Conservation (phyloP, 306 rosid species). For the Vigna trinervia region DNA sequence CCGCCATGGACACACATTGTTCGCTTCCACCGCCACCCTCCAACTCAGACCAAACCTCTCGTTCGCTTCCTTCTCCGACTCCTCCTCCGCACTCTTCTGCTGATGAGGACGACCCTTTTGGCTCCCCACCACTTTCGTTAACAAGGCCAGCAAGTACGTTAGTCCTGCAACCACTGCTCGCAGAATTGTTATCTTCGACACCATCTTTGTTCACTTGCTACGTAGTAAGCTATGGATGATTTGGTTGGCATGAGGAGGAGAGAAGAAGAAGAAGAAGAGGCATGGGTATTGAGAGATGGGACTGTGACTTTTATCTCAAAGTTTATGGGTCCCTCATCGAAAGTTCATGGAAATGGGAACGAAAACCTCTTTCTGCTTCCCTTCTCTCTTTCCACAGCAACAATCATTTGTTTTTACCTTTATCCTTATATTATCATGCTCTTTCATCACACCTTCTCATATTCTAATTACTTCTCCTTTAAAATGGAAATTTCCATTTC, state of each 20-base stretch:
- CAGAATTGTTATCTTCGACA: constrained; percentile 40
- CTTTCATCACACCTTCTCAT: neutral
- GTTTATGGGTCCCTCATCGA: neutral
- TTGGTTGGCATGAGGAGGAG: neutral
- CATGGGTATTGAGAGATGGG: neutral
- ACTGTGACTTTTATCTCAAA: neutral
- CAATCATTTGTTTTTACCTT: neutral
- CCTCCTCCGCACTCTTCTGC: neutral
- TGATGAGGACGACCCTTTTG: neutral
- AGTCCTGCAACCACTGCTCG: constrained; percentile 44
- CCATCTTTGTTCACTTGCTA: neutral
- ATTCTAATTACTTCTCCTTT: neutral
- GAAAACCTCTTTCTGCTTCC: constrained; percentile 1
- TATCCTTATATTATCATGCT: neutral
- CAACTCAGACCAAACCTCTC: constrained; percentile 59
- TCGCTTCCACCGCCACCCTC: constrained; percentile 65
- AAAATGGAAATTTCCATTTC: too few species aligned
- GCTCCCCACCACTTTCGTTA: constrained; percentile 36
- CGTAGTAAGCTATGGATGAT: too few species aligned
- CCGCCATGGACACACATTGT: constrained; percentile 48
- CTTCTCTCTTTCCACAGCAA: neutral
- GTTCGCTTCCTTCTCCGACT: neutral
- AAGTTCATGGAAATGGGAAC: neutral
- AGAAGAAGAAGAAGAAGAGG: too few species aligned
- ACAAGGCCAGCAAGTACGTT: constrained; percentile 31